Evolutionary conservation across 1,139 yeast genomes (phyloP), one percentile per base, ranked within the genome.

Genomic region (Saccharomyces pastorianus): DNA sequence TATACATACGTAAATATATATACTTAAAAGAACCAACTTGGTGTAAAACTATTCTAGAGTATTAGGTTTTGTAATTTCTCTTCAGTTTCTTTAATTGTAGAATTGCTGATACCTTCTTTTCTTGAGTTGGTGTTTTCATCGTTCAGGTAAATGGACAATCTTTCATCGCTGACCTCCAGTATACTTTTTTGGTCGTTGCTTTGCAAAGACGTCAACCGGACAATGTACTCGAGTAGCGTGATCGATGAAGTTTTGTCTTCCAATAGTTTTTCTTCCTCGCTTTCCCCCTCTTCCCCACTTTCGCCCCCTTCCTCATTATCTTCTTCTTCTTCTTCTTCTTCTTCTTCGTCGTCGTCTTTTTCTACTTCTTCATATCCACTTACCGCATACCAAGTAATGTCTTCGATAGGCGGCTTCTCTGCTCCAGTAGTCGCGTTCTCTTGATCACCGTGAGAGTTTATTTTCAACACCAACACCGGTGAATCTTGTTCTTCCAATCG

Each of bases 381-480:
- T 52, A 66, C 54, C 44, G 75, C 68, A 56, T 67, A 55, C 75
- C 76, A 68, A 56, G 61, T 60, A 42, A 65, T 55, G 46, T 59
- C 55, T 20, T 61, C 63, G 7, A 54, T 47, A 5, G 42, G 67
- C 57, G 8, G 14, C 9, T 38, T 38, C n/a, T 38, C 44, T 9
- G 7, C 44, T 17, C 9, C 44, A 5, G n/a, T 11, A 17, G n/a
- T 17, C 6, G 3, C 44, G 7, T 11, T 38, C 5, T 38, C 44
- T 5, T 38, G 11, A 14, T 17, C 44, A 38, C 11, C 25, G 44
- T 38, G 44, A 9, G n/a, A 4, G 44, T 72, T 75, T 4, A 76
- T 64, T 56, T 81, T 87, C 32, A 87, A 65, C 2, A 87, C 85
- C 52, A 88, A 71, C 0, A 88, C 93, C 0, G 95, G 91, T 0